Percentiles rank a stretch among this genome's conserved stretches.
Conservation (phyloP, 1,139 yeast genomes). For the Taphrina wiesneri region DNA sequence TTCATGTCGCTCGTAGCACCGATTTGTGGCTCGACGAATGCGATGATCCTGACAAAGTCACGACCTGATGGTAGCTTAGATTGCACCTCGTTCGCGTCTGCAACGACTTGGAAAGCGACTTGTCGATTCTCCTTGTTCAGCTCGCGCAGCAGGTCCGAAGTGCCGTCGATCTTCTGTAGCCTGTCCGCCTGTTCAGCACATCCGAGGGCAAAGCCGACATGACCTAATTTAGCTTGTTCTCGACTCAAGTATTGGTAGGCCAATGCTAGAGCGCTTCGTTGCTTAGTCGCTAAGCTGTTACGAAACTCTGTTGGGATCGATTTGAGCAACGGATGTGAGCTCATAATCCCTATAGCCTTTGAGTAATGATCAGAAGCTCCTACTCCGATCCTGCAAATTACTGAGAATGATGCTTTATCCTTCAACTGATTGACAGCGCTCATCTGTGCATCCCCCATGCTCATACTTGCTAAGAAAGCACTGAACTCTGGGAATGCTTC, state of each 20-base stretch:
- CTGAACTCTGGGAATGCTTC: constrained; percentile 18
- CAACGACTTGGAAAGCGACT: constrained; percentile 23
- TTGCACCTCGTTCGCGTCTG: constrained; percentile 12
- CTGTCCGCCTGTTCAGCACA: constrained; percentile 16
- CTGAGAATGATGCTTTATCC: constrained; percentile 11
- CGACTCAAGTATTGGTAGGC: constrained; percentile 21
- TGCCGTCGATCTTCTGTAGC: neutral
- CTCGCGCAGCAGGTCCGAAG: neutral
- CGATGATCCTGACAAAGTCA: constrained; percentile 10
- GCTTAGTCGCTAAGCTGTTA: neutral
- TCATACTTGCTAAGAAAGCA: neutral
- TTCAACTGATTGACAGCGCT: neutral
- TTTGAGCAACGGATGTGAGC: constrained; percentile 24
- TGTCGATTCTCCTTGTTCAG: constrained; percentile 24
- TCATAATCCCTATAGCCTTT: constrained; percentile 11
- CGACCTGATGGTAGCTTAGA: constrained; percentile 27
- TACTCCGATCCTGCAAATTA: constrained; percentile 21
- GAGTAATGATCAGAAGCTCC: constrained; percentile 24
- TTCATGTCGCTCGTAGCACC: neutral
- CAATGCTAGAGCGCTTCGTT: constrained; percentile 1
- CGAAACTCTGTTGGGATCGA: neutral
- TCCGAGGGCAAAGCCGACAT: constrained; percentile 15
- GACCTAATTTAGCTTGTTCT: constrained; percentile 11
- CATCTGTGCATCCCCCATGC: constrained; percentile 21
- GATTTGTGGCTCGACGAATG: neutral